Percentiles rank a stretch among this genome's conserved stretches.
phyloP scores from a whole-genome alignment of 495 filamentous ascomycete species.

The Aspergillus cavernicola region DNA sequence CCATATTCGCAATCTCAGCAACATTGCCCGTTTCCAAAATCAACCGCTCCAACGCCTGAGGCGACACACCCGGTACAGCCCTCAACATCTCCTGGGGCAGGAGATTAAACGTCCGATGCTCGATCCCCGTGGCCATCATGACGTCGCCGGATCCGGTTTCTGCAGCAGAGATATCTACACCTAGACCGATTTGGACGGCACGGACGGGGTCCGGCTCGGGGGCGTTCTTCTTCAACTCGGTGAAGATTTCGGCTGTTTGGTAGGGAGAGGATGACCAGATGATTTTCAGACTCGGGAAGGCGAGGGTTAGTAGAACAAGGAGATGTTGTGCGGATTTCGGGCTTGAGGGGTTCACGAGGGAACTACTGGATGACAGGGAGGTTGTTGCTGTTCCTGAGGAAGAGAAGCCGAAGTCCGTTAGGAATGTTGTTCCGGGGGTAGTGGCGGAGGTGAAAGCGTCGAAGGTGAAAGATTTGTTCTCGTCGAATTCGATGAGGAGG shows the following conservation, averaged over 20 bases:
- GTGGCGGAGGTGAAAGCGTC: slow-evolving; percentile 70
- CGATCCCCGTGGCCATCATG: slow-evolving; percentile 52
- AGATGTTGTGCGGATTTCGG: slow-evolving; percentile 82
- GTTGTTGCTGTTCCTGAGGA: slow-evolving; percentile 54
- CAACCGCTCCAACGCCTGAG: slow-evolving; percentile 66
- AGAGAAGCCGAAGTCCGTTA: slow-evolving; percentile 62
- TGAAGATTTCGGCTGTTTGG: slow-evolving; percentile 96
- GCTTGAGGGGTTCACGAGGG: slow-evolving; percentile 39
- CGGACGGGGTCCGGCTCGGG: slow-evolving; percentile 86
- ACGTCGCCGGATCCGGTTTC: slow-evolving; percentile 56
- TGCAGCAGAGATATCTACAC: slow-evolving; percentile 50
- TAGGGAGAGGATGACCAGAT: slow-evolving; percentile 94
- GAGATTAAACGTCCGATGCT: slow-evolving; percentile 57
- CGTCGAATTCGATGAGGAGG: slow-evolving; percentile 95
- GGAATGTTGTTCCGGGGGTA: slow-evolving; percentile 34
- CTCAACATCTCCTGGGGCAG: slow-evolving; percentile 83
- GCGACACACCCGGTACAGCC: slow-evolving; percentile 80
- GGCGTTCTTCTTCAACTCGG: slow-evolving; percentile 82
- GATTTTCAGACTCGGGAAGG: slow-evolving; percentile 83
- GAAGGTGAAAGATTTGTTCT: slow-evolving; percentile 94
- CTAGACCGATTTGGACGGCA: slow-evolving; percentile 79
- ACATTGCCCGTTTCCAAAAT: slow-evolving; percentile 73
- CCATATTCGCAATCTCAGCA: slow-evolving; percentile 82
- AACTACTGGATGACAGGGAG: slow-evolving; percentile 42
- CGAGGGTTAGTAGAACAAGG: slow-evolving; percentile 86